Evolutionary conservation across 2,329 filamentous ascomycete species (phyloP).

Genomic region (Aspergillus floridensis): DNA sequence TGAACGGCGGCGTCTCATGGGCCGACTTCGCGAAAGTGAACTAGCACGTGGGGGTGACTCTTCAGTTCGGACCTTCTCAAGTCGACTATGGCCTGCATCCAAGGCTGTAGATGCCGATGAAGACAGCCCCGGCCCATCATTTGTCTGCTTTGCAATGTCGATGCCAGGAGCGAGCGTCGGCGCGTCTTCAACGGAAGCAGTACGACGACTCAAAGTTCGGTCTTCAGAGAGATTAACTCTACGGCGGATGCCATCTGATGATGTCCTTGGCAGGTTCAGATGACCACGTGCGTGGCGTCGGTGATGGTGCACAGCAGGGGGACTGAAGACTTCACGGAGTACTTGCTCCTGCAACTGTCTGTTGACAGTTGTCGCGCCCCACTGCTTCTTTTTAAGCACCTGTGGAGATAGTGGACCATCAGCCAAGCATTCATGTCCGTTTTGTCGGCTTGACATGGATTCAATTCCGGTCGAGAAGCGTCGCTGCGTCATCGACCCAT

Average conservation of each 20-base stretch:
- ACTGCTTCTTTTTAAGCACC: slow-evolving; percentile 53
- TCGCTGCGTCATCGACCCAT: slow-evolving; percentile 25
- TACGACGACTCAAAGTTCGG: slow-evolving; percentile 25
- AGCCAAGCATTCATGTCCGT: slow-evolving; percentile 10
- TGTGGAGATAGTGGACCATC: slow-evolving; percentile 19
- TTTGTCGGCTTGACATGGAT: slow-evolving; percentile 12
- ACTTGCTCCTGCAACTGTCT: slow-evolving; percentile 84
- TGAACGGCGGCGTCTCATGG: slow-evolving; percentile 69
- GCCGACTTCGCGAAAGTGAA: slow-evolving; percentile 31
- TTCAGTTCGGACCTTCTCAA: slow-evolving; percentile 35
- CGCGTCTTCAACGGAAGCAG: slow-evolving; percentile 17
- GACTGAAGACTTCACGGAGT: slow-evolving; percentile 85
- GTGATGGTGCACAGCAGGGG: slow-evolving; percentile 77
- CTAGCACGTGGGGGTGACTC: slow-evolving; percentile 47
- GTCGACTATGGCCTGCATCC: slow-evolving; percentile 32
- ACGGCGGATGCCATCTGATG: slow-evolving; percentile 32
- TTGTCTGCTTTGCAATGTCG: slow-evolving; percentile 27
- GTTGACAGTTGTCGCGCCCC: slow-evolving; percentile 92
- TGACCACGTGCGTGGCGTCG: slow-evolving; percentile 66
- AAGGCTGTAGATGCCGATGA: slow-evolving; percentile 41
- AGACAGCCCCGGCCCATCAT: slow-evolving; percentile 32
- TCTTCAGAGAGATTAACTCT: slow-evolving; percentile 37
- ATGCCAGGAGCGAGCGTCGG: slow-evolving; percentile 25
- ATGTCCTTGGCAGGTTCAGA: slow-evolving; percentile 58
- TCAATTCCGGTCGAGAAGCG: slow-evolving; percentile 22